Conservation (phyloP, 345 rosid genomes). For the Psidium guajava region DNA sequence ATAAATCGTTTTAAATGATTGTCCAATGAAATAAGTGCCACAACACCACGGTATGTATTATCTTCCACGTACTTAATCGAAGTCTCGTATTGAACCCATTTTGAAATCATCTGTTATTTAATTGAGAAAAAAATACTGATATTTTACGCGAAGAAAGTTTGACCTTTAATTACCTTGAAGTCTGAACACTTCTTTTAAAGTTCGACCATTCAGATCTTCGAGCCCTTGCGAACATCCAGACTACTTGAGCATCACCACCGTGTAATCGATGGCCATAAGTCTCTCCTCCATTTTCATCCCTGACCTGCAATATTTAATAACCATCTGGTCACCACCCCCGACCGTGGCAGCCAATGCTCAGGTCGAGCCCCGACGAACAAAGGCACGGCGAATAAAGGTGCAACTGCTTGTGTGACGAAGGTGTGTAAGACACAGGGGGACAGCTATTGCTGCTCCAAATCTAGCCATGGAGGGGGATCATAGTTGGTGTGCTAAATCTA, state of each 20-base stretch:
- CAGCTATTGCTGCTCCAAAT: not conserved
- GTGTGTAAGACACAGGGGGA: not conserved
- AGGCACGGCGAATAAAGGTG: fast-evolving
- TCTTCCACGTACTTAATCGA: not conserved
- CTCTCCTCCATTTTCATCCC: not conserved
- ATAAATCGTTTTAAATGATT: not conserved
- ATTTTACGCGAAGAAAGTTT: too few species aligned
- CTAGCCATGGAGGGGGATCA: not conserved
- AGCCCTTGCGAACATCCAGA: not conserved
- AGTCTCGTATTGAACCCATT: not conserved
- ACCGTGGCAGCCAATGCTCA: fast-evolving
- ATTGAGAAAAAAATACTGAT: too few species aligned
- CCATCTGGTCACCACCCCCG: not conserved
- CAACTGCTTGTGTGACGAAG: fast-evolving
- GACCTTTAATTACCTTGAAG: too few species aligned
- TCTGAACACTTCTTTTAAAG: too few species aligned
- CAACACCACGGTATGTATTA: not conserved
- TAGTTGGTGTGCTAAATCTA: not conserved
- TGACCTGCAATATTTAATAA: not conserved
- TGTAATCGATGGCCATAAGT: not conserved
- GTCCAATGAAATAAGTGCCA: not conserved
- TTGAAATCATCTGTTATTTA: too few species aligned
- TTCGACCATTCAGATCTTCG: fast-evolving
- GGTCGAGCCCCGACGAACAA: not conserved
- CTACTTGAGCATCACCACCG: not conserved